Conservation (phyloP, 345 rosid genomes). For the Syzygium grande region DNA sequence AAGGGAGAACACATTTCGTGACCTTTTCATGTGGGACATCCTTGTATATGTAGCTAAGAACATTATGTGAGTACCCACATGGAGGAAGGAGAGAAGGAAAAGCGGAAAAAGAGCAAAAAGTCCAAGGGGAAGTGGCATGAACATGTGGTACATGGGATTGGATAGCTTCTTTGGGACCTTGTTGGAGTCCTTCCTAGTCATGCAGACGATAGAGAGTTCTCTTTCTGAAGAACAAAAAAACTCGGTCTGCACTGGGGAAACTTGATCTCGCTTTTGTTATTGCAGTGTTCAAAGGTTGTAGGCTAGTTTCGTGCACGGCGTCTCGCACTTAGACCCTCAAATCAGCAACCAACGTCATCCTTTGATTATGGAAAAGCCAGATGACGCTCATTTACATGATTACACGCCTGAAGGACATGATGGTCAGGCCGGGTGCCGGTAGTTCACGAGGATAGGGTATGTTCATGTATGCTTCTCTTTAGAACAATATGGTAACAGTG, state of each 20-base stretch:
- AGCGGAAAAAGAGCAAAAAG: background rate
- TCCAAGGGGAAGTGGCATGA: background rate
- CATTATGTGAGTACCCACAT: background rate
- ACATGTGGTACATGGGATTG: background rate
- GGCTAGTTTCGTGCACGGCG: background rate
- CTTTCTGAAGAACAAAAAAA: background rate
- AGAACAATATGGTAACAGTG: background rate
- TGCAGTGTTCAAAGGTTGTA: background rate
- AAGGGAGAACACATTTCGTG: background rate
- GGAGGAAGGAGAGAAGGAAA: background rate
- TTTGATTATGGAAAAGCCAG: background rate
- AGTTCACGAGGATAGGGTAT: background rate
- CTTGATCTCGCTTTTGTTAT: background rate
- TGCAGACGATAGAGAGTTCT: background rate
- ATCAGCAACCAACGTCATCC: background rate
- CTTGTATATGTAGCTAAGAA: background rate
- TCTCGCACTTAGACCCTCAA: background rate
- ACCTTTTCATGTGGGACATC: background rate
- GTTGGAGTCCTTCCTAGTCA: background rate
- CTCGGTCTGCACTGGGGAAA: background rate
- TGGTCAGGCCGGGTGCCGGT: background rate
- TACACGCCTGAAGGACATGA: background rate
- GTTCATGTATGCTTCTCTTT: background rate
- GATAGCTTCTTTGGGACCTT: background rate
- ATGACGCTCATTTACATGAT: background rate